Evolutionary conservation across 108 stramenopile species (phyloP), one percentile per base, ranked within the genome.

Genomic region (Nitzschia sp.): DNA sequence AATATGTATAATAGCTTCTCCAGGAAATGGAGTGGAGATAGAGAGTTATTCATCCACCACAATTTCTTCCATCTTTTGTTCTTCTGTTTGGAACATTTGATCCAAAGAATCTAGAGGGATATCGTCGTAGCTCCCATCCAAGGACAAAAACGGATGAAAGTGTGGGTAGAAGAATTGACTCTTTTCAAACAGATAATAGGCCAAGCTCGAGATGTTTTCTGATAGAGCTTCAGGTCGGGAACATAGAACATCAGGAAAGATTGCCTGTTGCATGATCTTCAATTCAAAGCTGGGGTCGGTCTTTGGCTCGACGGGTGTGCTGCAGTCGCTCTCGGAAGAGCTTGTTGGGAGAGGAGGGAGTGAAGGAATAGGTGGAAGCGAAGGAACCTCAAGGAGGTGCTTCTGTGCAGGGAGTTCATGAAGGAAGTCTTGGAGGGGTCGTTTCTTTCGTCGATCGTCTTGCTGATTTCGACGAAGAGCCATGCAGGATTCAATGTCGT

Each of bases 381-480:
- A 3, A 54, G 53, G 53, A 7, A 43, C 20, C 0, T 43, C 42
- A 22, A 43, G 24, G 17, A 19, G 43, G 8, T 44, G 22, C 43
- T 43, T 46, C 11, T 46, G 17, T 15, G 38, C 15, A 2, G 38
- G 11, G 14, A 39, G 3, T 29, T 58, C 38, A 8, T 39, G 1
- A 2, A 34, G 29, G 29, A 34, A 34, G 14, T 15, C 17, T 48
- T 46, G 19, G 11, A 19, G 11, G 3, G 11, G 15, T n/a, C 17
- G n/a, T 25, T 62, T 62, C 61, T 25, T 62, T 62, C 61, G 61
- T 22, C 61, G 61, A 62, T 62, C 61, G 5, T 43, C 61, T 24
- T 62, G 42, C 21, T 62, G 65, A 19, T 65, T 65, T 2, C 65
- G 20, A 15, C 24, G 21, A 17, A 65, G 51, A 38, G 65, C 14